Base-by-base conservation (phyloP, 352 stramenopile genomes). In the Aphanomyces invadans region DNA sequence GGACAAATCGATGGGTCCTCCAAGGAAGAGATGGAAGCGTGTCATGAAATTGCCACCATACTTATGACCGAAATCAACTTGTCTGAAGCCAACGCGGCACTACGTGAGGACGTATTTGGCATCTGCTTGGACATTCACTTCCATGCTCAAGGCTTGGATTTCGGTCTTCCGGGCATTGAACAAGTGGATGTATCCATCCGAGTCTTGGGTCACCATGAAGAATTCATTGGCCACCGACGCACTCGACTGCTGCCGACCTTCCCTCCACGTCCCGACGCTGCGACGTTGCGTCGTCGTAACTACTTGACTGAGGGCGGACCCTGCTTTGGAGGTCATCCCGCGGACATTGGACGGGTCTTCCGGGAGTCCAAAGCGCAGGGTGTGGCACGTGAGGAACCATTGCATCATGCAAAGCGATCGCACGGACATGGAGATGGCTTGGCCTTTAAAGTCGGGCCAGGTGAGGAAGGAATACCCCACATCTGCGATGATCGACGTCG, bases 381-480 rank as follows among this genome's bases (percentile, higher is more conserved):
- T 32, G 33, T 67, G 60, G 31, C 60, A 67, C 45, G 45, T 67
- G 28, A 67, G 31, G 19, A 67, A 57, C 60, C 60, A 67, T 32
- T 67, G 60, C 1, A 67, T 36, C 19, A 42, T 67, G 36, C 60
- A 67, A n/a, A 67, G 36, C 15, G 60, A 45, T 32, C 60, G 17
- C 29, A 42, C 39, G 19, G 39, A 42, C 2, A 67, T 25, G 19
- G 29, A 32, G n/a, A 67, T 21, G 3, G 52, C 44, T 38, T 67
- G 28, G 28, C 12, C 21, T 7, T 57, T 26, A 45, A 51, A 65
- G 19, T 29, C 49, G 23, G 12, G 11, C 25, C 21, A 1, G 49
- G 32, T 11, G 4, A 39, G 7, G 36, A 57, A 57, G 5, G 12
- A 7, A 26, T 36, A 57, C 19, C 23, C 12, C 38, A 67, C 42